A percentile compares a stretch with the other conserved stretches of the same genome.
phyloP scores from a whole-genome alignment of 768 basidiomycete species.

The Jaapia argillacea region DNA sequence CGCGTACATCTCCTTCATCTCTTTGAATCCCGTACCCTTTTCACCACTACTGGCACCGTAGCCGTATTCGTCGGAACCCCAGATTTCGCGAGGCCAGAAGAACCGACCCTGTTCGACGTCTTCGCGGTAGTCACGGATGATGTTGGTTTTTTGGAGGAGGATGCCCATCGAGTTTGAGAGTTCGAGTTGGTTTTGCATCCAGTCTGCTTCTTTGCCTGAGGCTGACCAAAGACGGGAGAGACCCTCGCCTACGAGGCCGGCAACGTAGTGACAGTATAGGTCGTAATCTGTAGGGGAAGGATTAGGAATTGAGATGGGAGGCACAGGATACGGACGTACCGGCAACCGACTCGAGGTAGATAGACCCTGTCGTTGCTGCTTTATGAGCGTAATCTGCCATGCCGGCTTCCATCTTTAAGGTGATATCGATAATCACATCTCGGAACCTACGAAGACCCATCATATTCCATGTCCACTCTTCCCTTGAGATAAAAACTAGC shows the following conservation, averaged over 20 bases:
- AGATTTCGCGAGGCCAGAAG: constrained; percentile 96
- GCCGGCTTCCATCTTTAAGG: constrained; percentile 80
- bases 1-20: constrained; percentile 59
- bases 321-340: too few relatives aligned
- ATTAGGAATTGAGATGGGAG: too few relatives aligned
- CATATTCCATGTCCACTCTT: constrained; percentile 7
- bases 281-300: too few relatives aligned
- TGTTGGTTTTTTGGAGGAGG: constrained; percentile 95
- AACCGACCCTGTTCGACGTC: constrained; percentile 76
- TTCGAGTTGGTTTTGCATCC: constrained; percentile 72
- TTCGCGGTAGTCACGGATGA: constrained; percentile 91
- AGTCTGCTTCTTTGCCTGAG: constrained; percentile 70
- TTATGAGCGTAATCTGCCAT: constrained; percentile 95
- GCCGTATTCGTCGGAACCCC: constrained; percentile 53
- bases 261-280: constrained; percentile 97
- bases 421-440: constrained; percentile 73
- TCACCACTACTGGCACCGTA: too few relatives aligned
- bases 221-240: constrained; percentile 82
- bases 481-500: neutral
- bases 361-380: constrained; percentile 57
- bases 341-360: constrained; percentile 62
- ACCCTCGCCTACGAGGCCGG: constrained; percentile 95
- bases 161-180: constrained; percentile 94
- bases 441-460: constrained; percentile 41
- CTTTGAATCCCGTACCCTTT: constrained; percentile 34